These are phyloP conservation scores for Ascochyta koolunga DNA, from an alignment of 2,329 filamentous ascomycete species.

Conservation along the genomic window DNA sequence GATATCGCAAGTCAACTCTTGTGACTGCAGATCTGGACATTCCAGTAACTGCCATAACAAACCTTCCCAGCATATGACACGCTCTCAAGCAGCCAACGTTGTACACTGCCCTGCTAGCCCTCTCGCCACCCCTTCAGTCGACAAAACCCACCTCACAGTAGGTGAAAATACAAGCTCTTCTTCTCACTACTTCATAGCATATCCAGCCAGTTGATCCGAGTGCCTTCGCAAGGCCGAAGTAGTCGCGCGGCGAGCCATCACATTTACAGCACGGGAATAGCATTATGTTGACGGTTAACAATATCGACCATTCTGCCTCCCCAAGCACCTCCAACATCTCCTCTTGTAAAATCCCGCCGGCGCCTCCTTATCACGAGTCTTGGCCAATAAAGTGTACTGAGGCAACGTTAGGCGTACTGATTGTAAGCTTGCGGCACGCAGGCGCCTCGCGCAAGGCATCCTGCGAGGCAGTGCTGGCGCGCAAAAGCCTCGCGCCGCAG, in stretches of 20 bases:
- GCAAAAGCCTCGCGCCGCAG: background rate
- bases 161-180: no score
- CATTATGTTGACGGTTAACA: background rate
- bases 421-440: constrained; percentile 8
- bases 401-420: background rate
- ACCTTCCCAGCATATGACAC: no score
- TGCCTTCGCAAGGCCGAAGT: background rate
- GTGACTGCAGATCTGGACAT: no score
- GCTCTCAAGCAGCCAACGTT: no score
- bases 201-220: no score
- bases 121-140: no score
- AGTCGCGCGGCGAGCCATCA: background rate
- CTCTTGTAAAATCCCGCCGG: background rate
- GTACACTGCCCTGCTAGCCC: no score
- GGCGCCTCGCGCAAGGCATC: constrained; percentile 8
- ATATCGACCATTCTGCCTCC: background rate
- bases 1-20: no score
- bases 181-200: no score
- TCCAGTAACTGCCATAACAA: no score
- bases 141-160: no score
- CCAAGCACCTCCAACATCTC: background rate
- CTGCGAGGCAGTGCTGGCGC: constrained; percentile 9
- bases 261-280: background rate
- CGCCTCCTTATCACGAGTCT: background rate
- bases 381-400: background rate